Conservation (phyloP, 345 rosid species). For the Eucalyptus globulus region DNA sequence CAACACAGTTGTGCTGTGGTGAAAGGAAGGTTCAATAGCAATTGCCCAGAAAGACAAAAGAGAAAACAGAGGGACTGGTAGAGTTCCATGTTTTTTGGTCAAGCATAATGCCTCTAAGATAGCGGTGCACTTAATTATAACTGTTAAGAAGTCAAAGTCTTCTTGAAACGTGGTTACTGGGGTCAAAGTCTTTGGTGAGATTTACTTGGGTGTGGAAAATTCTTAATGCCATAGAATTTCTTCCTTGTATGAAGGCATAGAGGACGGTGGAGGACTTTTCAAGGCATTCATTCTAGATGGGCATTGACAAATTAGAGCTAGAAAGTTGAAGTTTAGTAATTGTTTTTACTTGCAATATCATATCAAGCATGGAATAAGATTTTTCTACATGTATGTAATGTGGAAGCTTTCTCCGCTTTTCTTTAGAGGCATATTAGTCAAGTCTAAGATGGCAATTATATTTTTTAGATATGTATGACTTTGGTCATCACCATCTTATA, state of each 20-base stretch:
- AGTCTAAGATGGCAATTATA: background rate
- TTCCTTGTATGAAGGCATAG: background rate
- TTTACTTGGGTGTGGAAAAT: background rate
- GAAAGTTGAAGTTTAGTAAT: background rate
- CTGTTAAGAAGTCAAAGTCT: background rate
- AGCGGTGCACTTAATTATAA: background rate
- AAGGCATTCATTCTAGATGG: background rate
- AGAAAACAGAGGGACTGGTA: background rate
- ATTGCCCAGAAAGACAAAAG: background rate
- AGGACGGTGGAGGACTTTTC: background rate
- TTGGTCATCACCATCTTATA: accelerated
- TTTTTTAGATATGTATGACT: background rate
- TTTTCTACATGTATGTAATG: background rate
- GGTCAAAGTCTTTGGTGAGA: background rate
- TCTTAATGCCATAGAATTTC: background rate
- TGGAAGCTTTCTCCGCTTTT: background rate
- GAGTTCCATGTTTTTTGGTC: background rate
- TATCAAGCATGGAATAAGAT: background rate
- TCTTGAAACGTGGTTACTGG: background rate
- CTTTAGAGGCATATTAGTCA: background rate
- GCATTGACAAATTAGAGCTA: background rate
- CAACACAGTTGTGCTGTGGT: background rate
- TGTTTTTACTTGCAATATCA: background rate
- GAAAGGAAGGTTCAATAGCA: background rate
- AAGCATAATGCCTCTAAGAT: background rate